Base-by-base conservation (phyloP, 2,329 filamentous ascomycete species). In the Lecanicillium sp. region DNA sequence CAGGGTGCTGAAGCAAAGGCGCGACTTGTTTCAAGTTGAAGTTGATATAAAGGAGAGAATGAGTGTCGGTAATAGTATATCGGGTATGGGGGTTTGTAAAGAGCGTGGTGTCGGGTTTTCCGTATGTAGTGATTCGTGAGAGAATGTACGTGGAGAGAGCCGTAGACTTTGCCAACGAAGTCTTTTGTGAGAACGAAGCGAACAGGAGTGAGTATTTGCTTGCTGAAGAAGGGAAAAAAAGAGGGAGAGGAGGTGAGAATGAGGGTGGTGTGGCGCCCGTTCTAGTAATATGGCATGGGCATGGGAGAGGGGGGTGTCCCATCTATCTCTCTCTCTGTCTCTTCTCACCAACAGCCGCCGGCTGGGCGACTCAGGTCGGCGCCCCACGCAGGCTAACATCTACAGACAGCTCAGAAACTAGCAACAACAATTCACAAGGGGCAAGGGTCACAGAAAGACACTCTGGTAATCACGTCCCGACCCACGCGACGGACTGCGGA, bases 161-260 rank as follows among this genome's bases (percentile, higher is more conserved):
- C 47, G 48, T 53, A 67, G 72, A 75, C 74, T 77, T 71, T 77
- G 74, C 74, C 74, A 77, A 77, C 74, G 74, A 77, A 77, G 74
- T 64, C 63, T 58, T 52, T 54, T 53, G 52, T 53, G 53, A 33
- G 30, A 27, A 44, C 20, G 50, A 51, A 51, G 49, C 41, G 52
- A 45, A 50, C 51, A 39, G 51, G 26, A 49, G 19, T 15, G 33
- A 21, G 24, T 21, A n/a, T 30, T 14, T 40, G 35, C 38, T 36
- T 50, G 48, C 19, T 41, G 35, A 27, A 45, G 51, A 51, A 55
- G 51, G 48, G 44, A 51, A 54, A 55, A 37, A 53, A 56, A 51
- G 53, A 55, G 42, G 44, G 47, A 47, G 19, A 30, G 21, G 17
- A 19, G 26, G 15, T 3, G 29, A 23, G 32, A 24, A 41, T 20